phyloP scores from a whole-genome alignment of 768 basidiomycete genomes.

The Psilocybe sp. region DNA sequence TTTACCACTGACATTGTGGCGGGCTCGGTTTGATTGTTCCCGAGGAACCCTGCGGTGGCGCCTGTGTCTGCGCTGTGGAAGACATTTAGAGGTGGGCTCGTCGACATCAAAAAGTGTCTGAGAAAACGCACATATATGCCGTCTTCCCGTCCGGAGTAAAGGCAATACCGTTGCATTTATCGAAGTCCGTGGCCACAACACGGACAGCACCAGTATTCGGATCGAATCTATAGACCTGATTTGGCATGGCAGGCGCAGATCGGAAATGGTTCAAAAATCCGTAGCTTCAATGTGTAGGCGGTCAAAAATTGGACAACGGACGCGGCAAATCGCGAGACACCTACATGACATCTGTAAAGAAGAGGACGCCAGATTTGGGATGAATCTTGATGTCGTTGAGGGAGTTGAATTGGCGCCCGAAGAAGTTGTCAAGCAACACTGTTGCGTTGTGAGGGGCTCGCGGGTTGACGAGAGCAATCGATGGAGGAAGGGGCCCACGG shows the following conservation, averaged over 20 bases:
- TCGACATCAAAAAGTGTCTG: neutral
- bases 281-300: slow-evolving; percentile 38
- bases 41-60: slow-evolving; percentile 39
- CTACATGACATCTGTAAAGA: slow-evolving; percentile 73
- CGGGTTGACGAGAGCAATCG: slow-evolving; percentile 64
- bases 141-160: slow-evolving; percentile 63
- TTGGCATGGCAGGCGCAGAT: slow-evolving; percentile 60
- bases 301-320: neutral
- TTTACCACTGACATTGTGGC: slow-evolving; percentile 57
- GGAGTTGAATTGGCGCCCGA: slow-evolving; percentile 79
- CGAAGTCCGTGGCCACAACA: slow-evolving; percentile 77
- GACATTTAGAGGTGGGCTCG: neutral
- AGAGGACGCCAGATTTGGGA: slow-evolving; percentile 58
- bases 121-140: slow-evolving; percentile 54
- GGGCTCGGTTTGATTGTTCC: slow-evolving; percentile 54
- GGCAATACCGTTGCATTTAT: slow-evolving; percentile 71
- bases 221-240: slow-evolving; percentile 78
- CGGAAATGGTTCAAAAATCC: slow-evolving; percentile 68
- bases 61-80: slow-evolving; percentile 50
- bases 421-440: slow-evolving; percentile 73
- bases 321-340: slow-evolving; percentile 18
- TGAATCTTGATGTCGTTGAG: slow-evolving; percentile 78
- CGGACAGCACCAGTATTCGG: slow-evolving; percentile 60
- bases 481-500: slow-evolving; percentile 59
- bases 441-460: slow-evolving; percentile 62